Evolutionary conservation across 139 green algal genomes (phyloP).

Genomic region (Chlamydomonas asymmetrica): DNA sequence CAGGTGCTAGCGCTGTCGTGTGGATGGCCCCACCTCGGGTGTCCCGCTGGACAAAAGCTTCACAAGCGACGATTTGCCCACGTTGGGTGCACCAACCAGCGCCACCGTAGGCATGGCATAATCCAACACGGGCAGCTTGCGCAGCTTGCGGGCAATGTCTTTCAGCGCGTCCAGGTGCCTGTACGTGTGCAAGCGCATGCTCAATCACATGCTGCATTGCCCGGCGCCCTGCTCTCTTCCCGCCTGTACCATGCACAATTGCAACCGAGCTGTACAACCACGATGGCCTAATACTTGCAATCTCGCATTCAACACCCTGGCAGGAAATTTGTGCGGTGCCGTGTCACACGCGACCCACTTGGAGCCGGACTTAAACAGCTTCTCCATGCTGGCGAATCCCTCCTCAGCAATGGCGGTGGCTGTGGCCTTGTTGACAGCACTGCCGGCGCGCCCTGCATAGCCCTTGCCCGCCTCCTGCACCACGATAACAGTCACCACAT

Average conservation of each 20-base stretch:
- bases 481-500: background rate
- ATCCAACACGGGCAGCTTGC: slow-evolving; percentile 86
- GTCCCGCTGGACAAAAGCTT: slow-evolving; percentile 73
- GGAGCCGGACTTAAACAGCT: slow-evolving; percentile 40
- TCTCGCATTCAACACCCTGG: too few relatives aligned
- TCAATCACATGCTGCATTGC: too few relatives aligned
- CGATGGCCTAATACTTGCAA: too few relatives aligned
- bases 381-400: slow-evolving; percentile 64
- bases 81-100: slow-evolving; percentile 85
- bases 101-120: slow-evolving; percentile 78
- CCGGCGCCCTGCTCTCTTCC: too few relatives aligned
- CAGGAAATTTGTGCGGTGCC: too few relatives aligned
- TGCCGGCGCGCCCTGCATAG: slow-evolving; percentile 59
- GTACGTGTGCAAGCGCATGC: too few relatives aligned
- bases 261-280: too few relatives aligned
- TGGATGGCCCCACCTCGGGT: slow-evolving; percentile 43
- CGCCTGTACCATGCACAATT: too few relatives aligned
- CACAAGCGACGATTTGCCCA: slow-evolving; percentile 94
- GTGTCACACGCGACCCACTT: background rate
- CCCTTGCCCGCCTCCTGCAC: slow-evolving; percentile 72
- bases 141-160: slow-evolving; percentile 67
- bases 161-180: slow-evolving; percentile 25
- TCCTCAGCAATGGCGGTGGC: slow-evolving; percentile 63
- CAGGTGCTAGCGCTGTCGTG: too few relatives aligned
- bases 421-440: slow-evolving; percentile 67